Evolutionary conservation across 805 yeast species (phyloP).

Genomic region (Teunomyces lycoperdinae): DNA sequence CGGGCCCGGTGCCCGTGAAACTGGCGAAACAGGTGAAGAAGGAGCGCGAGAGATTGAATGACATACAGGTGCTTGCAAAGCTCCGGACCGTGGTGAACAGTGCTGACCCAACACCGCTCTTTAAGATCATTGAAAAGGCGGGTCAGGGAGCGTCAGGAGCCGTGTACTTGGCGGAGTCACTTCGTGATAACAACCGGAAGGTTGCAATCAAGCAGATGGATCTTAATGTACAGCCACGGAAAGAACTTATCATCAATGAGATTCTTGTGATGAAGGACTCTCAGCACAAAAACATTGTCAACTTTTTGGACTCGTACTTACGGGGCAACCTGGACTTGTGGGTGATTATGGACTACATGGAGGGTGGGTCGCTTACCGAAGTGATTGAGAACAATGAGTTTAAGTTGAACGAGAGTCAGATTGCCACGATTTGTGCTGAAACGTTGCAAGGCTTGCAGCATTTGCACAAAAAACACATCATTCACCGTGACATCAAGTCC

Average conservation of each 20-base stretch:
- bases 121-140: constrained; percentile 74
- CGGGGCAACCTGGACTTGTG: constrained; percentile 79
- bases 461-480: constrained; percentile 86
- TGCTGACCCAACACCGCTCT: constrained; percentile 81
- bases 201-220: constrained; percentile 98
- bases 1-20: constrained; percentile 19
- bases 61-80: constrained; percentile 80
- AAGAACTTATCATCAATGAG: constrained; percentile 93
- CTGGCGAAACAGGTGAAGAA: constrained; percentile 39
- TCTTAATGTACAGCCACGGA: constrained; percentile 83
- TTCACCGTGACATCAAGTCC: constrained; percentile 59
- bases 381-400: constrained; percentile 83
- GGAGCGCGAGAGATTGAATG: constrained; percentile 59
- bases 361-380: constrained; percentile 96
- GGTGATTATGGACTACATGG: constrained; percentile 99
- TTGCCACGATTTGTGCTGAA: constrained; percentile 86
- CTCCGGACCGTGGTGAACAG: constrained; percentile 77
- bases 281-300: constrained; percentile 91
- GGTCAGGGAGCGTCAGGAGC: constrained; percentile 99
- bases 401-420: constrained; percentile 78
- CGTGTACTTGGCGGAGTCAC: constrained; percentile 78
- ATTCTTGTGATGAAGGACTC: constrained; percentile 95
- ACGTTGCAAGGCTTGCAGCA: constrained; percentile 89
- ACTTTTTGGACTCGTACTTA: constrained; percentile 86
- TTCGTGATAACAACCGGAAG: constrained; percentile 53